A percentile compares a stretch with the other conserved stretches of the same genome.
Conservation (phyloP, 441 rosid genomes). For the Euphorbia corollata region DNA sequence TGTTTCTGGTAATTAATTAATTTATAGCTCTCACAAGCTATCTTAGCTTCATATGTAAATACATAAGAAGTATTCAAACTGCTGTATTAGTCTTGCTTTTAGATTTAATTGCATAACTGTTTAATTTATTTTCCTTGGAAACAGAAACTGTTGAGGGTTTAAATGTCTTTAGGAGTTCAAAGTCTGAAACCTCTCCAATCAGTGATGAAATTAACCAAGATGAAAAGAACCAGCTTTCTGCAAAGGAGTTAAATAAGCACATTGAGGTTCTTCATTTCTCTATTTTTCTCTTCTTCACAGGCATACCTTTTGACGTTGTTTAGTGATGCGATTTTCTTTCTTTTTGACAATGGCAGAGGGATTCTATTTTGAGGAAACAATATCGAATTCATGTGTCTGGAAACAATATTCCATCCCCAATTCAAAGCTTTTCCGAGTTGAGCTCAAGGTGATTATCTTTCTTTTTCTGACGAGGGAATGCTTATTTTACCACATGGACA, state of each 20-base stretch:
- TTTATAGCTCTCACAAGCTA: neutral
- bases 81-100: neutral
- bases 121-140: conserved; percentile 11
- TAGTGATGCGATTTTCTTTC: neutral
- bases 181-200: conserved; percentile 19
- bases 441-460: too few species aligned
- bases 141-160: conserved; percentile 64
- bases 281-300: neutral
- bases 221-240: conserved; percentile 25
- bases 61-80: neutral
- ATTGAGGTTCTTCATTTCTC: conserved; percentile 47
- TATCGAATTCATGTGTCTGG: too few species aligned
- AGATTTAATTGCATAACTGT: neutral
- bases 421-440: too few species aligned
- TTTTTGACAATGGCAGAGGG: conserved; percentile 60
- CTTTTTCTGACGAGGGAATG: neutral
- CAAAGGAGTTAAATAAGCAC: conserved; percentile 47
- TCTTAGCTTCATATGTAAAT: neutral
- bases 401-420: too few species aligned
- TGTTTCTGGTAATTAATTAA: conserved; percentile 32
- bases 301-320: neutral
- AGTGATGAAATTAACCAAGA: conserved; percentile 24
- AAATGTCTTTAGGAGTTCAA: conserved; percentile 59
- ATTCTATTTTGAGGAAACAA: too few species aligned
- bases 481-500: neutral